Conservation (phyloP, 2,329 filamentous ascomycete genomes). For the Scedosporium dehoogii region DNA sequence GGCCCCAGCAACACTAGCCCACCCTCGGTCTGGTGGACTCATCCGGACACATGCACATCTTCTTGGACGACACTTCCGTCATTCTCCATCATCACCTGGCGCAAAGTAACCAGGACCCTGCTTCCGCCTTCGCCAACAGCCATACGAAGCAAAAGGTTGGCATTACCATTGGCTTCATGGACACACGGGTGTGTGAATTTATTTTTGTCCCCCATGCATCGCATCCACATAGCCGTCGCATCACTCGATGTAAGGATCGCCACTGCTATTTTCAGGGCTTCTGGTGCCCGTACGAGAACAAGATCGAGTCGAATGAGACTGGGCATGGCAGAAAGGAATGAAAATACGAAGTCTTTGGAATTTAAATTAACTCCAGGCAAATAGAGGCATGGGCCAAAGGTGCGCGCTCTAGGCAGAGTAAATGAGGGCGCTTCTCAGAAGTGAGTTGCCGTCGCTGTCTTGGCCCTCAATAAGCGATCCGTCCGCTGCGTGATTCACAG, state of each 20-base stretch:
- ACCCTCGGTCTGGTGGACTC: background rate
- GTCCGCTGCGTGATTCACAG: too few relatives aligned
- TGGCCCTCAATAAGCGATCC: background rate
- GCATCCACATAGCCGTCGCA: background rate
- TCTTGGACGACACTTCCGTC: background rate
- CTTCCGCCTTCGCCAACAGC: background rate
- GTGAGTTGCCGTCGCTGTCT: background rate
- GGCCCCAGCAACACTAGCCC: background rate
- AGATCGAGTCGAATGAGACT: too few relatives aligned
- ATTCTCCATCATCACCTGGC: background rate
- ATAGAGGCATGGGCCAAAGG: too few relatives aligned
- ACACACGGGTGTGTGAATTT: background rate
- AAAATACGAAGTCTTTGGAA: too few relatives aligned
- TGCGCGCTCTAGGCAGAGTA: too few relatives aligned
- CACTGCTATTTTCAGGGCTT: background rate
- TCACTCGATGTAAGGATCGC: background rate
- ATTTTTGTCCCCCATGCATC: too few relatives aligned
- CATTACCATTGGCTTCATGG: background rate
- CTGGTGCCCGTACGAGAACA: too few relatives aligned
- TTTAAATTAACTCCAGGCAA: too few relatives aligned
- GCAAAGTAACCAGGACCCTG: background rate
- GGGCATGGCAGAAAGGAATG: too few relatives aligned
- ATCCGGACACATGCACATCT: background rate
- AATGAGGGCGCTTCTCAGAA: background rate
- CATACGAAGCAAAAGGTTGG: background rate